Base-by-base conservation (phyloP, 768 basidiomycete genomes). In the Nidularia sp. region DNA sequence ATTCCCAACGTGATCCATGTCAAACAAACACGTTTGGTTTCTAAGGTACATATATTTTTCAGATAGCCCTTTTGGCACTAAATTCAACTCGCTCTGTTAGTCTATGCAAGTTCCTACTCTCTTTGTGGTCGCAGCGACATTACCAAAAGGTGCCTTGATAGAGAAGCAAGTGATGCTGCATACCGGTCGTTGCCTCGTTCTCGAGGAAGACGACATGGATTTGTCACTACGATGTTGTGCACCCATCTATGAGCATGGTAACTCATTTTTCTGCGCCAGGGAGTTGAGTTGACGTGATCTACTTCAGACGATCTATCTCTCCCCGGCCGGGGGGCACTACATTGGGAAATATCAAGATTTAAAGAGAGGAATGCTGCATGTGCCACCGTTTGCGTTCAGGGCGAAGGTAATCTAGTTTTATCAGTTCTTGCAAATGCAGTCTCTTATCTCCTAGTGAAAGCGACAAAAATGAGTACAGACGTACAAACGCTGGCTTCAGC, bases 121-220 rank as follows among this genome's bases (percentile, higher is more conserved):
- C 5, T 88, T 87, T 60, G 59, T 85, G 0, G 78, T 74, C 2
- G 78, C 90, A 5, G 77, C 81, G 50, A 74, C 78, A 35, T 70
- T 93, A 6, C 91, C 91, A 0, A 90, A 87, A 59, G 76, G 72
- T 50, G 91, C 89, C 1, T 64, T 80, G 34, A 60, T 91, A 8
- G 91, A 93, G 64, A 90, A 90, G 58, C 90, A 93, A 62, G 81
- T 85, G 1, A 56, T 89, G 5, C 62, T 83, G 8, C 88, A 91
- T 59, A 89, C 85, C 0, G 86, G 88, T 2, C 77, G 79, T 34
- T 78, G 75, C 51, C 55, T 65, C n/a, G 50, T 74, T 10, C 50
- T 78, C 47, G 79, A 79, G 34, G 80, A 79, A 33, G 79, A 75
- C 33, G 74, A 70, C n/a, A 80, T 79, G 47, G 32, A 55, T 18